Evolutionary conservation across 2,329 filamentous ascomycete genomes (phyloP), one percentile per base, ranked within the genome.

Genomic region (Aaosphaeria pasadenensis): DNA sequence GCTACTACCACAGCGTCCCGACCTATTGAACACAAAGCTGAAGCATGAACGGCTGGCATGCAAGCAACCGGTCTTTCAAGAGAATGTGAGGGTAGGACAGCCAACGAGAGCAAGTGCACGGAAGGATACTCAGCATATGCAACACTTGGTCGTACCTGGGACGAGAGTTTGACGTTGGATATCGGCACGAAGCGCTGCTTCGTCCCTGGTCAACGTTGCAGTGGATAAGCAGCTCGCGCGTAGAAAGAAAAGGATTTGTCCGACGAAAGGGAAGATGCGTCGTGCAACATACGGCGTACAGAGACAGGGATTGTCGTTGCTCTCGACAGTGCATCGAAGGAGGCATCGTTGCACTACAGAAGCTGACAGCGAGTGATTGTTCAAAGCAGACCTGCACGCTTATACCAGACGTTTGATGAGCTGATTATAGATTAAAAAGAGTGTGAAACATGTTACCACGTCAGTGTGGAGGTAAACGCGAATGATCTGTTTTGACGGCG

Each of bases 191-290:
- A 41, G 28, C 47, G 49, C 47, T 46, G 47, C 24, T 35, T 38
- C 17, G 17, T 42, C 30, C 46, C 53, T 46, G 39, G 47, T 44
- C 45, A 40, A 50, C 13, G 50, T 52, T 54, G 47, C 52, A 54
- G 39, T 48, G 30, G 29, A 32, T 32, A 33, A 45, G 29, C 29
- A 44, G 42, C 28, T 51, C 29, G 24, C 47, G 45, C 35, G 29
- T 30, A 44, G 40, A 24, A 24, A 24, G 17, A 44, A 45, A 38
- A 43, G 7, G 36, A 41, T 48, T 35, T 39, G 42, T 43, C 39
- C 41, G 36, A 42, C 28, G 42, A 47, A 30, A 17, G 17, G 31
- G 41, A 9, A 31, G 28, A 44, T 43, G 41, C 52, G 50, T 33
- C 11, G 48, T 55, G 46, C 44, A 35, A 55, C 53, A 24, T 44